phyloP scores from a whole-genome alignment of 805 yeast species.

The Kodamaea leandrae region DNA sequence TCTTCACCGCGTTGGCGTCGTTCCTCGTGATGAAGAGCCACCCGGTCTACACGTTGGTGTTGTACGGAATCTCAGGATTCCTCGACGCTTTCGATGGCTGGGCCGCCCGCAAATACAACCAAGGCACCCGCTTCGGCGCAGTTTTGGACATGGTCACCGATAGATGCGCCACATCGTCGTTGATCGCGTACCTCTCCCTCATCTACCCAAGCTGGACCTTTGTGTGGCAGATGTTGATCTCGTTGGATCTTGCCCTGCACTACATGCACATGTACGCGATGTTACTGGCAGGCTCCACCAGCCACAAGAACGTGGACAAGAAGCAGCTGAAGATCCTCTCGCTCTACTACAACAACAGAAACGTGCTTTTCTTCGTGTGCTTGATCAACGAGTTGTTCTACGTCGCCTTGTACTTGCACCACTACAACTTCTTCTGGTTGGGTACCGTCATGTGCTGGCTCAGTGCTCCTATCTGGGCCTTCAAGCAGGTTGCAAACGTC shows the following conservation, averaged over 20 bases:
- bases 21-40: conserved; percentile 78
- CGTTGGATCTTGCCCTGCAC: conserved; percentile 87
- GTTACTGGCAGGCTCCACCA: conserved; percentile 68
- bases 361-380: conserved; percentile 82
- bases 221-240: conserved; percentile 78
- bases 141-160: conserved; percentile 99
- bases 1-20: conserved; percentile 76
- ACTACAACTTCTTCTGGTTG: conserved; percentile 59
- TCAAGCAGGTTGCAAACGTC: conserved; percentile 87
- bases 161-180: conserved; percentile 93
- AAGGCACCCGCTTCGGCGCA: conserved; percentile 91
- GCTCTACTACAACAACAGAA: conserved; percentile 83
- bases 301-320: conserved; percentile 80
- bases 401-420: conserved; percentile 78
- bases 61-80: conserved; percentile 85
- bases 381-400: conserved; percentile 92
- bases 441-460: conserved; percentile 58
- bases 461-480: conserved; percentile 82
- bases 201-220: conserved; percentile 70
- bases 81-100: conserved; percentile 96
- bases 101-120: conserved; percentile 86
- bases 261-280: conserved; percentile 99
- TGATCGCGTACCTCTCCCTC: conserved; percentile 80
- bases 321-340: conserved; percentile 70
- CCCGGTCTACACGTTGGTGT: conserved; percentile 71